Conservation (phyloP, 495 filamentous ascomycete genomes). For the Tuber aestivum region DNA sequence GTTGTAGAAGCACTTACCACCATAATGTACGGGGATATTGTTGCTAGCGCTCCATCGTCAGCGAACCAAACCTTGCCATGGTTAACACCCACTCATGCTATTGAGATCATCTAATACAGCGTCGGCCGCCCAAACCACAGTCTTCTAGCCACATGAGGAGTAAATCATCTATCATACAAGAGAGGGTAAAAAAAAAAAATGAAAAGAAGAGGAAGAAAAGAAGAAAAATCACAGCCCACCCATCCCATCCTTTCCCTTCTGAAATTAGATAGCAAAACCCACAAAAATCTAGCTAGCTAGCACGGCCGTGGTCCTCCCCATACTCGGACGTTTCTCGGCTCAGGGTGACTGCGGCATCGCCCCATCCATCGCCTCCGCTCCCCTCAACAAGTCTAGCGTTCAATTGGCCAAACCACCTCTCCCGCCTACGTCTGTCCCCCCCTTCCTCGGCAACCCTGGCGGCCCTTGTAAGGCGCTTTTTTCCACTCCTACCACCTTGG, state of each 20-base stretch:
- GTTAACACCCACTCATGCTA: not conserved
- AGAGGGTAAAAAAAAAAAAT: not conserved
- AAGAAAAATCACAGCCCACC: too few relatives aligned
- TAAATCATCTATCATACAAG: not conserved
- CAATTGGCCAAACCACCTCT: slow-evolving; percentile 69
- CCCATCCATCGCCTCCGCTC: slow-evolving; percentile 33
- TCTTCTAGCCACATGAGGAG: not conserved
- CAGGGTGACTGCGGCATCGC: not conserved
- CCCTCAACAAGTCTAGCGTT: slow-evolving; percentile 26
- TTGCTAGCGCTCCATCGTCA: not conserved
- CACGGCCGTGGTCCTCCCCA: not conserved
- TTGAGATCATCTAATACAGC: not conserved
- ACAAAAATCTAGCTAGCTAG: not conserved
- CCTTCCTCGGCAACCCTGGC: slow-evolving; percentile 80
- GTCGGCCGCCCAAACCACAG: not conserved
- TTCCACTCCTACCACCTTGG: slow-evolving; percentile 50
- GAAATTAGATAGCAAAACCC: not conserved
- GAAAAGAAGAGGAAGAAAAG: not conserved
- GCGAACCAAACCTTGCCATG: not conserved
- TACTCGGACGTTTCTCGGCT: not conserved
- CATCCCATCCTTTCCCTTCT: not conserved
- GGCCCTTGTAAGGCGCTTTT: slow-evolving; percentile 69
- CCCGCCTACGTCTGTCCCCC: slow-evolving; percentile 64
- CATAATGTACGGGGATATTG: not conserved
- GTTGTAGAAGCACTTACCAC: not conserved